Evolutionary conservation across 495 filamentous ascomycete genomes (phyloP).

Genomic region (Aspergillus incahuasiensis): DNA sequence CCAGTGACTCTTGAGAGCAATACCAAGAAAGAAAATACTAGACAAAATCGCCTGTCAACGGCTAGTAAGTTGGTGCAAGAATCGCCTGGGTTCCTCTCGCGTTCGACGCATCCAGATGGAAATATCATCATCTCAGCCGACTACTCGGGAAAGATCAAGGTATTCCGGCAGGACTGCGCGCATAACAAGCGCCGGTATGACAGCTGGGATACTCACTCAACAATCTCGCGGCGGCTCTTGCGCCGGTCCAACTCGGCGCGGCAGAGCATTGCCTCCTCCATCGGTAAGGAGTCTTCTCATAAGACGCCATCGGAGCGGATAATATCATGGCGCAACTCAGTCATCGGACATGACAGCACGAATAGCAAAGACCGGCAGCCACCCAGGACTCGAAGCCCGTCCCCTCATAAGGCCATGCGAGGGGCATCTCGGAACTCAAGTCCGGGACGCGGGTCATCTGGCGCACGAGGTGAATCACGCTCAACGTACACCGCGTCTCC

Average conservation of each 20-base stretch:
- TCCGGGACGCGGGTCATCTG: slow-evolving; percentile 17
- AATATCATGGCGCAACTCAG: slow-evolving; percentile 81
- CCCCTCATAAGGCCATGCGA: slow-evolving; percentile 50
- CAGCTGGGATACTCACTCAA: slow-evolving; percentile 56
- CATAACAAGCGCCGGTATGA: slow-evolving; percentile 53
- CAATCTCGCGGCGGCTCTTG: slow-evolving; percentile 71
- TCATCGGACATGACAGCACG: slow-evolving; percentile 51
- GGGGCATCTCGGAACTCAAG: slow-evolving; percentile 27
- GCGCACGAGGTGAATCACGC: slow-evolving; percentile 23
- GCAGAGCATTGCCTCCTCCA: slow-evolving; percentile 46
- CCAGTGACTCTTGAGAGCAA: slow-evolving; percentile 73
- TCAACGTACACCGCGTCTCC: slow-evolving; percentile 33
- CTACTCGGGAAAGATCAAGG: slow-evolving; percentile 81
- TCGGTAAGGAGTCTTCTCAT: slow-evolving; percentile 41
- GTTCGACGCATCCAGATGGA: slow-evolving; percentile 72
- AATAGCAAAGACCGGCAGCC: slow-evolving; percentile 37
- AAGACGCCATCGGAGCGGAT: slow-evolving; percentile 77
- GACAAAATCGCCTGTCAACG: slow-evolving; percentile 32
- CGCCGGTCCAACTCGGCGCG: slow-evolving; percentile 63
- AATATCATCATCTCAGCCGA: slow-evolving; percentile 93
- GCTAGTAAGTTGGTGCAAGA: slow-evolving; percentile 53
- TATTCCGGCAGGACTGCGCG: slow-evolving; percentile 93
- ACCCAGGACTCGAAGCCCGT: slow-evolving; percentile 46
- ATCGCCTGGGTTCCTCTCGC: slow-evolving; percentile 65
- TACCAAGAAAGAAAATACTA: slow-evolving; percentile 44